Conservation (phyloP, 2,329 filamentous ascomycete genomes). For the Penicillium sp. region DNA sequence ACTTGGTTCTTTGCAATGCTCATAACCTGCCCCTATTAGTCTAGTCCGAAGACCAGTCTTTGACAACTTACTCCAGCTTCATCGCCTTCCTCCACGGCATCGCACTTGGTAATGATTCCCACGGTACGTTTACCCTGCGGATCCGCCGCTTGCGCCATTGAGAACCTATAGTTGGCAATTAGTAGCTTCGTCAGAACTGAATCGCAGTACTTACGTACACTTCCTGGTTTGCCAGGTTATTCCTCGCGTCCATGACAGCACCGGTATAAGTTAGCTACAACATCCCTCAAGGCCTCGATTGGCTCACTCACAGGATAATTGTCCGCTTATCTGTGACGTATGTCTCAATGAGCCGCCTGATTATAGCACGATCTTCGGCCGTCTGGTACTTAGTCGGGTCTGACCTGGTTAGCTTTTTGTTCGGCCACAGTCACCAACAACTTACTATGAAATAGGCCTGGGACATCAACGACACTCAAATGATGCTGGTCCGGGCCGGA, state of each 20-base stretch:
- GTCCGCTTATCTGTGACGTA: constrained; percentile 62
- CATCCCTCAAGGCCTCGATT: too few species aligned
- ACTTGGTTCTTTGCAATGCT: constrained; percentile 21
- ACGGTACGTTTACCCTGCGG: constrained; percentile 38
- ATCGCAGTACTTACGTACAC: constrained; percentile 39
- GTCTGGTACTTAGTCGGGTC: constrained; percentile 58
- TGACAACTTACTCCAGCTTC: constrained; percentile 23
- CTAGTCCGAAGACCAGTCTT: background rate
- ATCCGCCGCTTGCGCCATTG: constrained; percentile 47
- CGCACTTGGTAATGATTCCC: constrained; percentile 46
- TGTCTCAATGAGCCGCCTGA: constrained; percentile 50
- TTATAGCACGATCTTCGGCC: constrained; percentile 58
- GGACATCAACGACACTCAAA: constrained; percentile 52
- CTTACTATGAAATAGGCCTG: constrained; percentile 46
- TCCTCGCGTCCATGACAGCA: constrained; percentile 42
- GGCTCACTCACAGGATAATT: constrained; percentile 57
- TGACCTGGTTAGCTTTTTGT: constrained; percentile 18
- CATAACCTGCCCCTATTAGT: constrained; percentile 18
- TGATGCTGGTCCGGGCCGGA: constrained; percentile 44
- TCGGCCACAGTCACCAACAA: background rate
- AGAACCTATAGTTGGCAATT: constrained; percentile 34
- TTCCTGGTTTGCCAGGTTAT: constrained; percentile 61
- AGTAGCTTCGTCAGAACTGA: background rate
- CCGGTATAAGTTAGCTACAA: constrained; percentile 3
- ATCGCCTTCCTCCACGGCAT: constrained; percentile 35